These are phyloP conservation scores for Arctium lappa DNA, from an alignment of 129 eudicot species.

Conservation along the genomic window DNA sequence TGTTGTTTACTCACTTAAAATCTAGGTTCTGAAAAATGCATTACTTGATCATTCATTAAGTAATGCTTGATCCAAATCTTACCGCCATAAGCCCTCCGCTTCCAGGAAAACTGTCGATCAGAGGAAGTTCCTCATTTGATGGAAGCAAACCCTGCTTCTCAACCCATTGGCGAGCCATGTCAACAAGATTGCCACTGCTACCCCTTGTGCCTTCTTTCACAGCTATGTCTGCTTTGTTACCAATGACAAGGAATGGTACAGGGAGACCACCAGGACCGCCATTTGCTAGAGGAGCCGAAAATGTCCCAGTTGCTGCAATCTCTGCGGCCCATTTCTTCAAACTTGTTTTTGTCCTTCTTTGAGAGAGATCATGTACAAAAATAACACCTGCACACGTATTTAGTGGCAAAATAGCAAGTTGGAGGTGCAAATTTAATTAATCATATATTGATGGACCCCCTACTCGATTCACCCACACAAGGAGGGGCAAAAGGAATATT, in stretches of 20 bases:
- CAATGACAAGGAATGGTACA: slow-evolving; percentile 83
- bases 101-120: slow-evolving; percentile 87
- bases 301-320: slow-evolving; percentile 76
- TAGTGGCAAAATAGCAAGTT: slow-evolving; percentile 3
- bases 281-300: slow-evolving; percentile 84
- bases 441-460: neutral
- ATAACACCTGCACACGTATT: slow-evolving; percentile 62
- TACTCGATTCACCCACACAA: neutral
- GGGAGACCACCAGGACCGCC: slow-evolving; percentile 98
- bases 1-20: too few species aligned
- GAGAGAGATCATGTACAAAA: slow-evolving; percentile 94
- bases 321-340: slow-evolving; percentile 95
- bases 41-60: neutral
- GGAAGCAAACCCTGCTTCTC: slow-evolving; percentile 97
- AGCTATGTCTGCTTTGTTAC: slow-evolving; percentile 95
- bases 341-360: slow-evolving; percentile 88
- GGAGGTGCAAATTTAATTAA: slow-evolving; percentile 7
- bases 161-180: slow-evolving; percentile 89
- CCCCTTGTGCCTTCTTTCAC: slow-evolving; percentile 76
- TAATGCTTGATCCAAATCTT: slow-evolving; percentile 27
- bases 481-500: neutral
- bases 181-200: slow-evolving; percentile 98
- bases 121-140: slow-evolving; percentile 79
- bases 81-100: slow-evolving; percentile 82
- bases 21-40: too few species aligned